phyloP scores from a whole-genome alignment of 139 green algal genomes.

The Picochlorum sp. region DNA sequence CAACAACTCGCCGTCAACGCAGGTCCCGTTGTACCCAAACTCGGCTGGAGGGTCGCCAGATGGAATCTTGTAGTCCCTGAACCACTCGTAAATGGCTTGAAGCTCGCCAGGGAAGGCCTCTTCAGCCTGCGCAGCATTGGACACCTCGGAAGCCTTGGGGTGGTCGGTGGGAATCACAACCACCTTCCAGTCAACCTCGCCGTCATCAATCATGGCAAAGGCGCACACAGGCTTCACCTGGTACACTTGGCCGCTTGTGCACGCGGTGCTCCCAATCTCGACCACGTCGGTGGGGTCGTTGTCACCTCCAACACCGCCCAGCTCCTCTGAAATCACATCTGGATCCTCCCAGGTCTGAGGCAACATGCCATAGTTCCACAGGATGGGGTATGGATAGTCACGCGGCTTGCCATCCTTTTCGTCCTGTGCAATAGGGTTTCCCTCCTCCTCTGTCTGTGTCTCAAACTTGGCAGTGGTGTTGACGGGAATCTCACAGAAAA shows the following conservation, averaged over 20 bases:
- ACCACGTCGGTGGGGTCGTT: slow-evolving; percentile 99
- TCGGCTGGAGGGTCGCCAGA: slow-evolving; percentile 92
- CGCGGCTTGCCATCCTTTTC: slow-evolving; percentile 98
- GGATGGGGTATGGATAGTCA: slow-evolving; percentile 99
- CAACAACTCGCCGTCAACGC: slow-evolving; percentile 10
- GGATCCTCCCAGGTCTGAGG: slow-evolving; percentile 96
- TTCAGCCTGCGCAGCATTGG: slow-evolving; percentile 94
- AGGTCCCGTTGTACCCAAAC: slow-evolving; percentile 87
- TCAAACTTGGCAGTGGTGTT: slow-evolving; percentile 99
- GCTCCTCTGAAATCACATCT: slow-evolving; percentile 44
- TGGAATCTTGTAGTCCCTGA: slow-evolving; percentile 98
- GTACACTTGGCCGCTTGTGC: slow-evolving; percentile 84
- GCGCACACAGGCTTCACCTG: slow-evolving; percentile 72
- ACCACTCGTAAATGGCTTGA: slow-evolving; percentile 88
- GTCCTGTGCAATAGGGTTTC: slow-evolving; percentile 98
- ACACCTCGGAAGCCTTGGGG: slow-evolving; percentile 84
- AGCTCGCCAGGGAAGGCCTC: slow-evolving; percentile 91
- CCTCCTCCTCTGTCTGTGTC: slow-evolving; percentile 85
- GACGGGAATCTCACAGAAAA: slow-evolving; percentile 98
- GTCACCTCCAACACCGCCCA: slow-evolving; percentile 61
- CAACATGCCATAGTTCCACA: slow-evolving; percentile 98
- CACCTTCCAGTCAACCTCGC: slow-evolving; percentile 99
- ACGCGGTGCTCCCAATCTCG: slow-evolving; percentile 72
- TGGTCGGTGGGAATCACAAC: slow-evolving; percentile 81
- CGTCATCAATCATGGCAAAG: slow-evolving; percentile 97